A percentile compares a stretch with the other conserved stretches of the same genome.
phyloP scores from a whole-genome alignment of 2,329 filamentous ascomycete genomes.

The Cladorrhinum sp. region DNA sequence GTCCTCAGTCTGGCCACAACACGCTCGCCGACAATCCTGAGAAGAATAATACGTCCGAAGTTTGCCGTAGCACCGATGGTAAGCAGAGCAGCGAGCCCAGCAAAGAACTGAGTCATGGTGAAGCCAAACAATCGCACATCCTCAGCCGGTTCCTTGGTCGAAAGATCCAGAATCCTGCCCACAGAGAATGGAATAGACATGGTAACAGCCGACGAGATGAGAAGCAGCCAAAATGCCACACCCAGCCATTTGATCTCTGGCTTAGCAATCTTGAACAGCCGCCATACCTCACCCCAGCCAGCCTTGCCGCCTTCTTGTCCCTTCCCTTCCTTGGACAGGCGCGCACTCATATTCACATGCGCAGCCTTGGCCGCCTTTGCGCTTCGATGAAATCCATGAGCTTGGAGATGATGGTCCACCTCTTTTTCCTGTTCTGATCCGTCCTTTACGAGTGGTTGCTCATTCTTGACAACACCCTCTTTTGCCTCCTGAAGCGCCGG shows the following conservation, averaged over 20 bases:
- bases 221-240: constrained; percentile 76
- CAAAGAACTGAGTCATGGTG: constrained; percentile 83
- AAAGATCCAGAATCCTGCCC: constrained; percentile 89
- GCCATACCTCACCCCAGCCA: constrained; percentile 73
- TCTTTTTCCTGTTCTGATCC: constrained; percentile 30
- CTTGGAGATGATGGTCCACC: constrained; percentile 30
- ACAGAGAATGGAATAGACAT: constrained; percentile 98
- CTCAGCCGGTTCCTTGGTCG: constrained; percentile 68
- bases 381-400: constrained; percentile 53
- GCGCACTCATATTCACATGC: constrained; percentile 84
- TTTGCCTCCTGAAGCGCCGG: constrained; percentile 10
- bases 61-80: constrained; percentile 84
- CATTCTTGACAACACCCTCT: constrained; percentile 4
- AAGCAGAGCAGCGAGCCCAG: constrained; percentile 71
- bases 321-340: constrained; percentile 78
- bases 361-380: constrained; percentile 85
- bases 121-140: constrained; percentile 76
- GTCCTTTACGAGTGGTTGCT: constrained; percentile 4
- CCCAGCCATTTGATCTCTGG: constrained; percentile 78
- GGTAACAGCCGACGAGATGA: constrained; percentile 87
- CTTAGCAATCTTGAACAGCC: constrained; percentile 82
- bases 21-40: constrained; percentile 90
- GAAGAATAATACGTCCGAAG: constrained; percentile 87
- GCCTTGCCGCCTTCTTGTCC: constrained; percentile 54
- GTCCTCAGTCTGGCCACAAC: constrained; percentile 88